Base-by-base conservation (phyloP, 2,329 filamentous ascomycete genomes). In the Sporothrix sp. region DNA sequence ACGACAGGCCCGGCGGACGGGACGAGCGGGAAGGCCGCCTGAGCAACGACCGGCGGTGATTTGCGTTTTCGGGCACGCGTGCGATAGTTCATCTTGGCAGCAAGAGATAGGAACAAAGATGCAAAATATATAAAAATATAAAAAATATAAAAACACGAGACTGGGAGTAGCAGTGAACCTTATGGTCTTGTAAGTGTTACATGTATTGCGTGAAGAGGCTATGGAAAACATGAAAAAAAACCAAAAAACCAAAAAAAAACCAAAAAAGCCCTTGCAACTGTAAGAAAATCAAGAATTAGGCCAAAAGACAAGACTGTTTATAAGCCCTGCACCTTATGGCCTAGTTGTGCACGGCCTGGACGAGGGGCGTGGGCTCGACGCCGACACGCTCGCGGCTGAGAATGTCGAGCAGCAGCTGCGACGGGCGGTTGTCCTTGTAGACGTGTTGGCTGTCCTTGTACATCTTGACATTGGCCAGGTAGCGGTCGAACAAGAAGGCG, bases 401-500 rank as follows among this genome's bases (percentile, higher is more conserved):
- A 58, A 97, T 79, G 66, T 97, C 91, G 20, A 95, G 85, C 65
- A 97, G 77, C 52, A 96, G 77, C 61, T 90, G 85, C 59, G 81
- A 89, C 27, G 91, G 91, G 59, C 85, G 82, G 75, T 87, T 95
- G 70, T 91, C 88, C 71, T 87, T 85, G 67, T 85, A 87, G 51
- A 84, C 77, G 49, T 78, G 73, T 69, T 94, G 84, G 66, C 76
- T 83, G 61, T 84, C 78, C 82, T 95, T 97, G 80, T 91, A 95
- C 64, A 85, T 79, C 66, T 82, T 77, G 32, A 97, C 89, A 62
- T 85, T 91, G 66, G 95, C 82, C 40, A 97, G 73, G 72, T 97
- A 98, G 73, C 87, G 88, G 70, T 98, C 93, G 63, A 98, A 98
- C 54, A 98, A 78, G 71, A 95, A 97, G 2, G 87, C 83, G 57